Base-by-base conservation (phyloP, 2,329 filamentous ascomycete species). In the Fusarium piperis region DNA sequence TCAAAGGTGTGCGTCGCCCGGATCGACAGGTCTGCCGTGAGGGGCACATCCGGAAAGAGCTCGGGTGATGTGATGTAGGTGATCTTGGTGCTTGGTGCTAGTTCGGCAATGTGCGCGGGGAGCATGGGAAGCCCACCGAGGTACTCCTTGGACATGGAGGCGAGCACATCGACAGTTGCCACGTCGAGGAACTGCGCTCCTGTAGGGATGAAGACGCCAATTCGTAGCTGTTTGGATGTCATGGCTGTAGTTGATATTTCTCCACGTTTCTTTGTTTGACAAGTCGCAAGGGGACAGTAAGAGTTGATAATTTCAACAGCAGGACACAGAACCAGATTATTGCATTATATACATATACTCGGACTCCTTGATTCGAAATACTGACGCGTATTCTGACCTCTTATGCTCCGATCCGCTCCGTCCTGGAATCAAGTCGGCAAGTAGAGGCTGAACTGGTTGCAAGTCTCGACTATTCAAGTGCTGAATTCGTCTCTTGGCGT, bases 171-270 rank as follows among this genome's bases (percentile, higher is more conserved):
- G 59, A 88, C 80, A 55, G 83, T 83, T 11, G 86, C 86, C 6
- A 81, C 73, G 75, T 89, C 87, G 18, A 89, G 83, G 10, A 87
- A 76, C 68, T 89, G 87, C 12, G 81, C 80, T 2, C 80, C 79
- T 3, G 72, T 67, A 2, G 86, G 85, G 55, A 88, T 79, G 75
- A 87, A 88, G 62, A 89, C 85, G 23, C 86, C 87, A 55, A 89
- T 81, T 44, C 77, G 81, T 64, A 88, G 62, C 38, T 67, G 66
- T 33, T 72, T 67, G 7, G 62, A 68, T 26, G 62, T 20, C 75
- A 77, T 77, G 20, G 20, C 10, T 28, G 10, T 15, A 16, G 52
- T 55, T 38, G 52, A 26, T 18, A 9, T 16, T 3, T 44, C 20
- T 26, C 16, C 11, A 28, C 16, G 4, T 18, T 48, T 48, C 11